Conservation (phyloP, 2,329 filamentous ascomycete species). For the Amauroascus verrucosus region DNA sequence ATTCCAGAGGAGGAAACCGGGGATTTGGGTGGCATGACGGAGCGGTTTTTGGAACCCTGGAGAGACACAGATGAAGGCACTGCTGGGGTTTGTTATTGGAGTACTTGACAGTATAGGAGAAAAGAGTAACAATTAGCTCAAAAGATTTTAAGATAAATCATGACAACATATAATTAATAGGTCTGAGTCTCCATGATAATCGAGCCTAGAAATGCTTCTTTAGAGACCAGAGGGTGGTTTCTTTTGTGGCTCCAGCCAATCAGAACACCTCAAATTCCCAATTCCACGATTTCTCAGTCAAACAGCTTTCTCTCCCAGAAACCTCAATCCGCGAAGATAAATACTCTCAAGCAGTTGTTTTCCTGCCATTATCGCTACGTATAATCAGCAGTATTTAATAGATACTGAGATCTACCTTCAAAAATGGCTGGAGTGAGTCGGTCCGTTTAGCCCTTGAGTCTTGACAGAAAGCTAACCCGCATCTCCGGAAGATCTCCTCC, state of each 20-base stretch:
- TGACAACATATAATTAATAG: too few relatives aligned
- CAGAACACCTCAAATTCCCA: conserved; percentile 13
- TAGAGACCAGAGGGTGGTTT: neutral
- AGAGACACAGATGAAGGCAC: neutral
- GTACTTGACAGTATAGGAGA: too few relatives aligned
- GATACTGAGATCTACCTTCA: conserved; percentile 18
- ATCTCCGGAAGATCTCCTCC: conserved; percentile 37
- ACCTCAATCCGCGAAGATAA: neutral
- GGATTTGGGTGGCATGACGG: conserved; percentile 21
- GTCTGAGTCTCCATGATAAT: too few relatives aligned
- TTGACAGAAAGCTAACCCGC: conserved; percentile 4
- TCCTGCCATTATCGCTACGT: conserved; percentile 1
- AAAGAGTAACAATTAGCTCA: too few relatives aligned
- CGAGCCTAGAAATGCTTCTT: too few relatives aligned
- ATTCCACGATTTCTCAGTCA: conserved; percentile 6
- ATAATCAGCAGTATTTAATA: neutral
- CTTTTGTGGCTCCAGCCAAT: conserved; percentile 11
- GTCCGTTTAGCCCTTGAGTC: conserved; percentile 1
- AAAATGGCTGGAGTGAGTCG: conserved; percentile 50
- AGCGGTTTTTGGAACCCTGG: neutral
- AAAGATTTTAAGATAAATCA: too few relatives aligned
- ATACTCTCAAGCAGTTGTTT: neutral
- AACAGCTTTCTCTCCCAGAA: neutral
- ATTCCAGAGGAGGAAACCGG: conserved; percentile 51
- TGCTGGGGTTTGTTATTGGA: neutral